Conservation (phyloP, 2,329 filamentous ascomycete genomes). For the Cordyceps javanica region DNA sequence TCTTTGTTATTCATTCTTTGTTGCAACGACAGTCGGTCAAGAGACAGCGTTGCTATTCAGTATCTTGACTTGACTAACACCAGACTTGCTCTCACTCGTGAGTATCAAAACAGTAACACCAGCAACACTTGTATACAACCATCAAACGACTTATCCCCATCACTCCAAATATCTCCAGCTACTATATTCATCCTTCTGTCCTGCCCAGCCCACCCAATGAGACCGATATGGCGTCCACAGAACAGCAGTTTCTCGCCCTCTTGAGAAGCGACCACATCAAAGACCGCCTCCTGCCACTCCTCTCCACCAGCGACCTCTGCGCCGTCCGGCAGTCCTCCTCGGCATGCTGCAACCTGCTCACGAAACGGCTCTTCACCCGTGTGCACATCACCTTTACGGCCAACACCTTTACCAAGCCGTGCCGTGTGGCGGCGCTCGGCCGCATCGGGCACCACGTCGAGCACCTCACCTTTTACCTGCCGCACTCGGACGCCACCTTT, state of each 20-base stretch:
- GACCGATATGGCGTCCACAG: slow-evolving; percentile 44
- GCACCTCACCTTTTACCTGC: slow-evolving; percentile 69
- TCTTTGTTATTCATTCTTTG: not conserved
- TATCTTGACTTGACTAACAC: not conserved
- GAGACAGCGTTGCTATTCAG: not conserved
- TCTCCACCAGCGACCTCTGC: slow-evolving; percentile 48
- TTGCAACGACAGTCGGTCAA: not conserved
- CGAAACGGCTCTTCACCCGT: slow-evolving; percentile 62
- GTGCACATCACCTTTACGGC: slow-evolving; percentile 65
- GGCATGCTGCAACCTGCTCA: slow-evolving; percentile 64
- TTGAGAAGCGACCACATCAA: slow-evolving; percentile 47
- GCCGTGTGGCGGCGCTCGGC: slow-evolving; percentile 66
- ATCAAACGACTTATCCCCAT: not conserved
- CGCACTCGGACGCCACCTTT: slow-evolving; percentile 72
- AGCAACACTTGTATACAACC: not conserved
- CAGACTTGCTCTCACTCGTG: not conserved
- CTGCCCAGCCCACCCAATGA: slow-evolving; percentile 36
- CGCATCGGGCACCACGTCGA: slow-evolving; percentile 74
- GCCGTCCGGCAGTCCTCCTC: slow-evolving; percentile 61
- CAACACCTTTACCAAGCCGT: slow-evolving; percentile 68
- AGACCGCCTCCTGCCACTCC: slow-evolving; percentile 41
- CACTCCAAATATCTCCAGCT: not conserved
- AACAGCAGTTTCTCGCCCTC: slow-evolving; percentile 47
- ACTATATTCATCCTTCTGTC: not conserved
- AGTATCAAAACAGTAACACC: not conserved